Base-by-base conservation (phyloP, 148 eudicot genomes). In the Nyssa sinensis region DNA sequence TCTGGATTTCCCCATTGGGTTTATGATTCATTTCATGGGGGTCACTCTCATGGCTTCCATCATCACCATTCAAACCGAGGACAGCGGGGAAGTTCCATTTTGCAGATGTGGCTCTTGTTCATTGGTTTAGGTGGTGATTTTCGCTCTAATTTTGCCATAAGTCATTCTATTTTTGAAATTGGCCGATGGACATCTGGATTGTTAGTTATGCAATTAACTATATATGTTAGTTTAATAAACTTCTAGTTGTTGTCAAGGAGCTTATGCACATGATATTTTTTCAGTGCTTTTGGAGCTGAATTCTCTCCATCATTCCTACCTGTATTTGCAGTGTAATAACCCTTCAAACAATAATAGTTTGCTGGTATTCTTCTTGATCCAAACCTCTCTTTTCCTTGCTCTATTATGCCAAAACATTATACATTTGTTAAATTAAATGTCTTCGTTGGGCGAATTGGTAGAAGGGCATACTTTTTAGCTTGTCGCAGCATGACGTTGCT, bases 21-120 rank as follows among this genome's bases (percentile, higher is more conserved):
- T 51, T 77, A 79, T 3, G 53, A 79, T 53, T 74, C 82, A 23
- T 76, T 74, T 70, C 83, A 81, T 31, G 88, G 85, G 21, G 88
- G 88, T 57, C 80, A 81, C 64, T 75, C 57, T 73, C 88, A 79
- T 53, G 87, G 87, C 10, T 81, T 84, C 74, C 78, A 85, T 80
- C 77, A 73, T 60, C n/a, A n/a, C n/a, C 83, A 71, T 72, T 77
- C 81, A 21, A 25, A 39, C 62, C 79, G 72, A 33, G 74, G 62
- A 44, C 77, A 67, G 35, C 80, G 66, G 57, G 77, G 74, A 33
- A 69, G 77, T 32, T 61, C 76, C 32, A 12, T 66, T 32, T 61
- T 74, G 79, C 79, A 76, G 82, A 69, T 73, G 35, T 64, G 71
- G 58, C 55, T 81, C 70, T 80, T 81, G 33, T 39, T 79, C 67